Base-by-base conservation (phyloP, 257 asterid genomes). In the Thymus mandschuricus region DNA sequence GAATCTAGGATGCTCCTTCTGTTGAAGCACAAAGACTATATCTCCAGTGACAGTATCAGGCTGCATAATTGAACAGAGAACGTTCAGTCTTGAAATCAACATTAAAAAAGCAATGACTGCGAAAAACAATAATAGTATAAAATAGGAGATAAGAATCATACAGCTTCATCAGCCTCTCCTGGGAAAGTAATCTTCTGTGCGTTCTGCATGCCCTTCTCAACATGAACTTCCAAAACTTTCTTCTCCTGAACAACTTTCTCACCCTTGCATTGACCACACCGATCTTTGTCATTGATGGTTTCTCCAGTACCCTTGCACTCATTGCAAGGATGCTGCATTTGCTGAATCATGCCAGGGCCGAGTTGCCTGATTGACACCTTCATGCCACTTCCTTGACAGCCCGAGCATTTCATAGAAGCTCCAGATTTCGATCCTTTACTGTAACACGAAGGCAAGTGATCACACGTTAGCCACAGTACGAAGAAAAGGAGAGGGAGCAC, bases 341-440 rank as follows among this genome's bases (percentile, higher is more conserved):
- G 85, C 75, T 85, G 89, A 64, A 85, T 78, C 89, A 85, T 85
- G 13, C 86, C 84, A 13, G 87, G 90, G 60, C 87, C 87, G 15
- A 85, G 81, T 71, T 85, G 89, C 64, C 89, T 75, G 3, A 82
- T 80, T 3, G 84, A 49, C 8, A 85, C 87, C 84, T 80, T 85
- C 89, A 85, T 80, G 6, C 89, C 89, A 48, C 40, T 62, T 44
- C 89, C 89, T 80, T 82, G 86, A 71, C 90, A 85, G 1, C 85
- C 82, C 0, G 81, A 54, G 60, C 89, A 85, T 27, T 76, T 77
- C 84, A 73, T 10, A 3, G 87, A 82, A 3, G 85, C 86, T 64
- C 89, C 89, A 15, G 87, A 82, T 76, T 85, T 85, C 0, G 89
- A 82, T 52, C 90, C 86, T 68, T 85, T 80, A 8, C 88, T 84